phyloP scores from a whole-genome alignment of 2,329 filamentous ascomycete genomes.

The Xylariaceae sp. region DNA sequence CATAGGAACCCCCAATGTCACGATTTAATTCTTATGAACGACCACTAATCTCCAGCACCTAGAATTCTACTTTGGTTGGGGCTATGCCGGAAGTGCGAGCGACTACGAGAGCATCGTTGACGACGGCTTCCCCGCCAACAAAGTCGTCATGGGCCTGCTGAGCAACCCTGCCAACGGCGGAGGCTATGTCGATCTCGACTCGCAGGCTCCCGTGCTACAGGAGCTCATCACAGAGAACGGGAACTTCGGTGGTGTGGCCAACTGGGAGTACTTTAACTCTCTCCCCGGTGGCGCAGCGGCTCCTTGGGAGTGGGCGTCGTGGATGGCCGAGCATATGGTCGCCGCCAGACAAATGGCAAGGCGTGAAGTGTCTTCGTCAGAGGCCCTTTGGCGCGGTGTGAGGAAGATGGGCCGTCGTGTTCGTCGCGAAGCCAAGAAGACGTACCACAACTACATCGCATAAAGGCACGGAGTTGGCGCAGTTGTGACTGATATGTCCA shows the following conservation, averaged over 20 bases:
- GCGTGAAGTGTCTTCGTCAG: conserved; percentile 35
- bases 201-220: conserved; percentile 52
- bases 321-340: conserved; percentile 38
- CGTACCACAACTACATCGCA: conserved; percentile 39
- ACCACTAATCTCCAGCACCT: neutral
- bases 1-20: neutral
- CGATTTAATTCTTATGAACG: neutral
- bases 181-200: conserved; percentile 58
- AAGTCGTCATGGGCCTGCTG: conserved; percentile 80
- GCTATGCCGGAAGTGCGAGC: conserved; percentile 55
- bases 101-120: conserved; percentile 60
- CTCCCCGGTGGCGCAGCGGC: conserved; percentile 65
- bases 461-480: conserved; percentile 19
- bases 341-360: conserved; percentile 28
- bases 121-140: conserved; percentile 74
- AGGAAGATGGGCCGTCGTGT: conserved; percentile 36
- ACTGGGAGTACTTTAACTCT: conserved; percentile 95
- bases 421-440: conserved; percentile 37
- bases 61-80: conserved; percentile 92
- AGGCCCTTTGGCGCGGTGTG: conserved; percentile 36
- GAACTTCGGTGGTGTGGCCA: conserved; percentile 85
- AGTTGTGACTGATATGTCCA: too few relatives aligned
- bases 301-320: conserved; percentile 78
- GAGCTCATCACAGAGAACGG: conserved; percentile 60
- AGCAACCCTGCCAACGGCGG: conserved; percentile 77